Base-by-base conservation (phyloP, 116 monocot genomes). In the Dioscorea cayenensis region DNA sequence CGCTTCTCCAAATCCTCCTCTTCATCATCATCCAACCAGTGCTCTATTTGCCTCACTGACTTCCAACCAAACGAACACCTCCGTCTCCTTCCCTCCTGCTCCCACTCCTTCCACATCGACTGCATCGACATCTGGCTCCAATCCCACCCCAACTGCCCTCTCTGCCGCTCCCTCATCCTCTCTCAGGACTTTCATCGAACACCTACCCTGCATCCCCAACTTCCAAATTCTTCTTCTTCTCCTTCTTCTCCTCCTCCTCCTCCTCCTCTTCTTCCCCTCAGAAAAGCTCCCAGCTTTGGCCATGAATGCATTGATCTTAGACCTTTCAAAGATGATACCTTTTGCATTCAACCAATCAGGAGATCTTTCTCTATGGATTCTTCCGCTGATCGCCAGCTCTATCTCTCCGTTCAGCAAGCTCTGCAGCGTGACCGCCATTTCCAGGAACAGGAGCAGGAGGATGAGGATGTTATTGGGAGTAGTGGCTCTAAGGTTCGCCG, bases 121-220 rank as follows among this genome's bases (percentile, higher is more conserved):
- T 92, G 92, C 88, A 86, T 92, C 59, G 92, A 92, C 66, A 71
- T 71, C 2, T 92, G 92, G 92, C 86, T 92, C 1, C 88, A 88
- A 63, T 68, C 64, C 71, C 88, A 71, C 48, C 66, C 68, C 65
- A 79, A 82, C 61, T 92, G 92, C 76, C 92, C 92, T 1, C 52
- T 88, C 11, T 92, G 92, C 74, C 74, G 92, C 20, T 50, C 76
- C 2, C 73, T 68, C 32, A 77, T 88, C 77, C 66, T 18, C 55
- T 11, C 14, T n/a, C 55, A 55, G n/a, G 55, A 55, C 55, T 16
- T n/a, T 16, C 19, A 55, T 16, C 55, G n/a, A 55, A 18, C 55
- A n/a, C 55, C 55, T 55, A 55, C 5, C n/a, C 2, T 16, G n/a
- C 55, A 55, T 1, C 10, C 5, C n/a, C 14, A n/a, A 12, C n/a